A percentile compares a stretch with the other conserved stretches of the same genome.
Conservation (phyloP, 2,329 filamentous ascomycete species). For the Fusarium odoratissimum region DNA sequence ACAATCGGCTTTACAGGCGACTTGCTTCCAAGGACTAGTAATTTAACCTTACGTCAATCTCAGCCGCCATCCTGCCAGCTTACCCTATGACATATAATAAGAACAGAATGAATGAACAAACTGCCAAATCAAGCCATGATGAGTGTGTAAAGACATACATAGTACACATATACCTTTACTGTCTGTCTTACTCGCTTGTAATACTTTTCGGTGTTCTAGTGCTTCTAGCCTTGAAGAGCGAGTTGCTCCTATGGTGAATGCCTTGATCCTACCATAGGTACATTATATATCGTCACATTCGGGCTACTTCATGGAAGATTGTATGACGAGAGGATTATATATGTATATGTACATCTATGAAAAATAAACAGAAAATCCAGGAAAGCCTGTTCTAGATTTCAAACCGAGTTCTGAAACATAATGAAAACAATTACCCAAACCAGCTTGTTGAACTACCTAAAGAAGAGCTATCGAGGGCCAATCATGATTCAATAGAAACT, state of each 20-base stretch:
- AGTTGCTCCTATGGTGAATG: background rate
- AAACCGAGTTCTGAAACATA: background rate
- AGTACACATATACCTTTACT: too few species aligned
- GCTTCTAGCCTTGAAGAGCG: background rate
- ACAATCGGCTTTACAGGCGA: background rate
- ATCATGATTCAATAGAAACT: background rate
- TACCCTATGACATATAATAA: background rate
- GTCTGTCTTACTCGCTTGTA: background rate
- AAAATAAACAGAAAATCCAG: background rate
- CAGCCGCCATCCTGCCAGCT: background rate
- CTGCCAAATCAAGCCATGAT: background rate
- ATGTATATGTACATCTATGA: background rate
- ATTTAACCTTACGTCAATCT: conserved; percentile 7
- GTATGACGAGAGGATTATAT: too few species aligned
- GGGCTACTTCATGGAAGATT: background rate
- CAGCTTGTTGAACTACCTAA: background rate
- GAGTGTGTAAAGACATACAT: background rate
- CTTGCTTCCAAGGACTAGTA: background rate
- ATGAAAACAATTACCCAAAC: background rate
- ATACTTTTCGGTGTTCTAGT: background rate
- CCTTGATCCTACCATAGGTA: background rate
- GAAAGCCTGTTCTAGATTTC: background rate
- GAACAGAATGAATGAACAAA: background rate
- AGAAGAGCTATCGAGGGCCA: background rate
- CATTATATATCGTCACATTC: too few species aligned